A percentile compares a stretch with the other conserved stretches of the same genome.
phyloP scores from a whole-genome alignment of 176 grass and related monocot species.

The Aegilops umbellulata region DNA sequence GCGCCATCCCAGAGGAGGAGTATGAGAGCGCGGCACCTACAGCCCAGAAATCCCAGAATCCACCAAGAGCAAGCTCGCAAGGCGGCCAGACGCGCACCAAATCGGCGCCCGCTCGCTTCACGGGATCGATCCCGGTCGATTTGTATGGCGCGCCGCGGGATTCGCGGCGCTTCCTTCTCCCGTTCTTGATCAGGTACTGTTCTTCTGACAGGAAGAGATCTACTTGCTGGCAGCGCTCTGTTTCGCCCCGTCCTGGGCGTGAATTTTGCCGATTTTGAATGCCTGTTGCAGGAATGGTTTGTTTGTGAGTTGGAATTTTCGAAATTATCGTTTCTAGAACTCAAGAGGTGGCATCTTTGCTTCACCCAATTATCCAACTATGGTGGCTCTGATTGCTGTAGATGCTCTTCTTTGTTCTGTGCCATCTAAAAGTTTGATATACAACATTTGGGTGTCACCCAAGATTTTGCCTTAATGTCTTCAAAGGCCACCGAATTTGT shows the following conservation, averaged over 20 bases:
- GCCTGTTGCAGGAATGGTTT: not conserved
- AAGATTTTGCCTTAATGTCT: not conserved
- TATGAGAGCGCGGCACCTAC: not conserved
- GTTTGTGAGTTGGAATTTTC: not conserved
- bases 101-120: not conserved
- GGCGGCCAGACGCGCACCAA: not conserved
- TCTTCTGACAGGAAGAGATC: slow-evolving; percentile 7
- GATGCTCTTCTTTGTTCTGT: not conserved
- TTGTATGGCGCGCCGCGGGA: not conserved
- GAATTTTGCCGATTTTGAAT: not conserved
- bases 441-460: not conserved
- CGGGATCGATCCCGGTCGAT: not conserved
- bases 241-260: not conserved
- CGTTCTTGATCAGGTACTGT: slow-evolving; percentile 37
- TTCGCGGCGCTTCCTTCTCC: not conserved
- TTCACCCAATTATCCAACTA: not conserved
- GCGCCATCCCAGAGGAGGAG: not conserved
- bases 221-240: not conserved
- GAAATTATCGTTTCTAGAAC: too few relatives aligned
- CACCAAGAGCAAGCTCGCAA: not conserved
- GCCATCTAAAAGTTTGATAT: not conserved
- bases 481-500: not conserved
- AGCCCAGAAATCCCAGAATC: slow-evolving; percentile 4
- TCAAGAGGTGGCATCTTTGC: too few relatives aligned
- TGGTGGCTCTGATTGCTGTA: not conserved